A percentile compares a stretch with the other conserved stretches of the same genome.
Evolutionary conservation across 192 early-diverging fungal species (phyloP).

Genomic region (Rhizophagus sp.): DNA sequence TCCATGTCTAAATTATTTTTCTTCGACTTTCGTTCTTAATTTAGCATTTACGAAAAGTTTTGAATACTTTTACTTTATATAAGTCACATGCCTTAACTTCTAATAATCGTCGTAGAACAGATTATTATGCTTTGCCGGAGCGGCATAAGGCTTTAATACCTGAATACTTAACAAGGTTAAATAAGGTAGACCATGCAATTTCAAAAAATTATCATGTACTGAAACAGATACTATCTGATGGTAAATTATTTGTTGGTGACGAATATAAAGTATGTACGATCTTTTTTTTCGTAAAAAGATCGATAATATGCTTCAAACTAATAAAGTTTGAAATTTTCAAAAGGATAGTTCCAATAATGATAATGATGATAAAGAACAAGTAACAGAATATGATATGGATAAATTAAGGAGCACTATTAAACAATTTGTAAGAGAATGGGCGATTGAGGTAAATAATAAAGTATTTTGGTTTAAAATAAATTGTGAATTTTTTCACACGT

Average conservation of each 20-base stretch:
- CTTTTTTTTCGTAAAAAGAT: constrained; percentile 31
- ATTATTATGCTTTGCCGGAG: constrained; percentile 62
- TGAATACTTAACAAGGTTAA: constrained; percentile 62
- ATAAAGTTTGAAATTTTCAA: not conserved
- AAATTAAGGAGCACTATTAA: constrained; percentile 86
- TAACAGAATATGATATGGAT: constrained; percentile 76
- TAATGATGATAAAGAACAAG: constrained; percentile 19
- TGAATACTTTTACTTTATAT: constrained; percentile 64
- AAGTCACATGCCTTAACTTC: constrained; percentile 58
- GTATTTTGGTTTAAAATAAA: not conserved
- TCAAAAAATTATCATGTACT: constrained; percentile 60
- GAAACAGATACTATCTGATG: constrained; percentile 50
- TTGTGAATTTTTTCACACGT: not conserved
- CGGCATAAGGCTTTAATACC: constrained; percentile 62
- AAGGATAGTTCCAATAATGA: constrained; percentile 35
- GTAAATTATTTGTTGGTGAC: constrained; percentile 46
- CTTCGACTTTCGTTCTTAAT: not conserved
- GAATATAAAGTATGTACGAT: constrained; percentile 26
- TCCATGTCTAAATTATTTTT: not conserved
- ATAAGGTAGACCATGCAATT: constrained; percentile 59
- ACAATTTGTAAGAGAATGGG: constrained; percentile 97
- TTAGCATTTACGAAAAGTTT: constrained; percentile 53
- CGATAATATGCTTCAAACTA: not conserved
- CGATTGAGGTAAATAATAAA: constrained; percentile 61
- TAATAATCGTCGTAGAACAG: constrained; percentile 61